A percentile compares a stretch with the other conserved stretches of the same genome.
phyloP scores from a whole-genome alignment of 139 green algal genomes.

The Chlorella sp. region DNA sequence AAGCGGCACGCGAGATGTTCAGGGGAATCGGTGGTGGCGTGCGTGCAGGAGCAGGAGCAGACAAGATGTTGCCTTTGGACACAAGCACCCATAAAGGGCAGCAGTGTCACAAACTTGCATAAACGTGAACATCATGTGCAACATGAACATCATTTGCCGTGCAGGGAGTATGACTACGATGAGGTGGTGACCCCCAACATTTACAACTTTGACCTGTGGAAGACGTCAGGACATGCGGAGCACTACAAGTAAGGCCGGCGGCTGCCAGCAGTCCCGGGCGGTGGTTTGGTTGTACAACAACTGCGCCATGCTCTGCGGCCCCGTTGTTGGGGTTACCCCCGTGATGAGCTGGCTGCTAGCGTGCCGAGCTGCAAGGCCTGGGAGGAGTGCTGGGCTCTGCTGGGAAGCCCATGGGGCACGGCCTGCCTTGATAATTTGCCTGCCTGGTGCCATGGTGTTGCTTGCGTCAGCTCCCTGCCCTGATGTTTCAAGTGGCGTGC shows the following conservation, averaged over 20 bases:
- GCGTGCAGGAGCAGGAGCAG: too few species aligned
- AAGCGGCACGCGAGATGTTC: too few species aligned
- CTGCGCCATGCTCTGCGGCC: neutral
- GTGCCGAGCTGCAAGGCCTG: neutral
- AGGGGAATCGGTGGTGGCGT: too few species aligned
- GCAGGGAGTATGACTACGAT: constrained; percentile 80
- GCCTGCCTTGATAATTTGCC: neutral
- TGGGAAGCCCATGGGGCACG: neutral
- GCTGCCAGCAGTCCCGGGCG: too few species aligned
- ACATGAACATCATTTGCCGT: too few species aligned
- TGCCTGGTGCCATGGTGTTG: too few species aligned
- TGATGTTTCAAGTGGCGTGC: neutral
- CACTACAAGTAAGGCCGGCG: constrained; percentile 84
- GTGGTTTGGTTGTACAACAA: neutral
- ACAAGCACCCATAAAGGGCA: too few species aligned
- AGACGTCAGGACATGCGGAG: constrained; percentile 92
- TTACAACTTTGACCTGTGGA: constrained; percentile 99
- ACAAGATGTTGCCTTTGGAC: too few species aligned
- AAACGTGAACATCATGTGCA: too few species aligned
- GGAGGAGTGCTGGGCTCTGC: too few species aligned
- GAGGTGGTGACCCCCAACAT: constrained; percentile 98
- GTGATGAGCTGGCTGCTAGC: neutral
- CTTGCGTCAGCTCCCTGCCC: neutral
- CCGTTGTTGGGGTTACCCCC: neutral
- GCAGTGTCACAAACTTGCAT: too few species aligned